Evolutionary conservation across 345 rosid genomes (phyloP), one percentile per base, ranked within the genome.

Genomic region (Jatropha curcas): DNA sequence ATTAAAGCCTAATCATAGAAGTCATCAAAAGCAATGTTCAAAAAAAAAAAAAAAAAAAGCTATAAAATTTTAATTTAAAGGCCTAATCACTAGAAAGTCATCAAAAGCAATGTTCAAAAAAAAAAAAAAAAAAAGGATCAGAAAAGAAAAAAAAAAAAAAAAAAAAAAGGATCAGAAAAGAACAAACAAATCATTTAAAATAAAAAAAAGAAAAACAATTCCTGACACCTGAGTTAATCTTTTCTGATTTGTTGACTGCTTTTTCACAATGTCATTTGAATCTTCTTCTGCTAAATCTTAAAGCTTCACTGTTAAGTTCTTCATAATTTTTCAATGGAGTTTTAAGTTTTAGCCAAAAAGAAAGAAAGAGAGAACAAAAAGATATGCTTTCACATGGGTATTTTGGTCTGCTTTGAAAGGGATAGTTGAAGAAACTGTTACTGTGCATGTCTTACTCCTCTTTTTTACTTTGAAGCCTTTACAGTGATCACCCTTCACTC

Each of bases 1-100:
- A 64, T 76, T 73, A 70, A 81, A 83, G 71, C 80, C 80, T 81
- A 75, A 86, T 86, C 86, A 84, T 84, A 76, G 83, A 83, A 84
- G 81, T 81, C 87, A 81, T 84, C 78, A 81, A 86, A 83, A 79
- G 81, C 79, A 82, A 75, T 43, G 65, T 70, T 48, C 59, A n/a
- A 72, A 13, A 50, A 8, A 45, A 28, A 35, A n/a, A 55, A 41
- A 7, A 37, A n/a, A 19, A 8, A 58, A n/a, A n/a, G n/a, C n/a
- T 60, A 12, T 16, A 35, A 69, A 37, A 65, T 37, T 5, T 37
- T 5, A 35, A 35, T 35, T n/a, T n/a, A n/a, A n/a, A n/a, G n/a
- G n/a, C n/a, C n/a, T n/a, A n/a, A n/a, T n/a, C n/a, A n/a, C n/a
- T n/a, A n/a, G n/a, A n/a, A n/a, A n/a, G n/a, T n/a, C n/a, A n/a